Base-by-base conservation (phyloP, 176 grass and related monocot genomes). In the Rhynchospora pubera region DNA sequence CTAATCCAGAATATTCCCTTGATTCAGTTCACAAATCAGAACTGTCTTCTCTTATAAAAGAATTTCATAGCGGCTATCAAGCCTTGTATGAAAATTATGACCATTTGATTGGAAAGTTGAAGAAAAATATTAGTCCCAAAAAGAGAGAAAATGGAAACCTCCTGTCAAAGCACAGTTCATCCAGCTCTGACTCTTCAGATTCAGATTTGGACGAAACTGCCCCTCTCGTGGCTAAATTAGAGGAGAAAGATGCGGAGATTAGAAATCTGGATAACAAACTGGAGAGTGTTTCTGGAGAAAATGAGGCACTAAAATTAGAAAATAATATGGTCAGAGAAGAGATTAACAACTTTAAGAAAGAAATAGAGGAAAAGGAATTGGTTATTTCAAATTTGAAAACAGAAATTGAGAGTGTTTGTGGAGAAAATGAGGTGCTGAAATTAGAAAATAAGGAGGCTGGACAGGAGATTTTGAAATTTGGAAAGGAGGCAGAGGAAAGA, bases 31-130 rank as follows among this genome's bases (percentile, higher is more conserved):
- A 89, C 26, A 91, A 92, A 84, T 94, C 90, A 77, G 91, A 89
- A 57, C 57, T 97, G 21, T 84, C 90, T 58, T 94, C 90, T 82
- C 90, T 97, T 56, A 86, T 97, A 72, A 93, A 89, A 84, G 94
- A 88, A 56, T 91, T 97, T 81, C 90, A 94, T 55, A 89, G 90
- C 57, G 88, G 88, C 10, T 97, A 94, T 74, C 58, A 97, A 83
- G 64, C 80, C 61, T 83, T 97, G 79, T 86, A 94, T 79, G 88
- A 87, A 80, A 89, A 89, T 55, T 94, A 91, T 76, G 86, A 87
- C 65, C 65, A 94, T 46, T 85, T 97, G 85, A 89, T 92, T 73
- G 61, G 47, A 60, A 92, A 92, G 52, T 77, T 97, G 77, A 93
- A 94, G 82, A 90, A 84, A 79, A 89, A 85, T 63, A 80, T 85